phyloP scores from a whole-genome alignment of 306 rosid species.

The Cicer chorassanicum region DNA sequence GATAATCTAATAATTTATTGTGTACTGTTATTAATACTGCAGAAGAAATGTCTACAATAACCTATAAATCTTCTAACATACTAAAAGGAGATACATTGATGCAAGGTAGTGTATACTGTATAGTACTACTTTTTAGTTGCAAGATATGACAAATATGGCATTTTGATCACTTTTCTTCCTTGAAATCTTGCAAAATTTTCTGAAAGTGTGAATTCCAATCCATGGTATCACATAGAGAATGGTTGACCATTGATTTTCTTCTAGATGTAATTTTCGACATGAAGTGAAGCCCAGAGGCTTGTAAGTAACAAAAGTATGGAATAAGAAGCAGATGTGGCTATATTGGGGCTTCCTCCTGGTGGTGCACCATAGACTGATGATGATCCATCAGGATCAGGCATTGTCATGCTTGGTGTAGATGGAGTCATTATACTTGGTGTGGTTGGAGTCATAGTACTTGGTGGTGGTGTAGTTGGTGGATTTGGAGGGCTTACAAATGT shows the following conservation, averaged over 20 bases:
- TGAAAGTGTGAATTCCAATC: conserved; percentile 54
- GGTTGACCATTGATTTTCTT: conserved; percentile 40
- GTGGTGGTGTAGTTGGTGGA: conserved; percentile 42
- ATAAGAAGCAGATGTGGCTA: conserved; percentile 62
- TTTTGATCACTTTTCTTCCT: conserved; percentile 46
- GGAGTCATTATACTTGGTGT: conserved; percentile 55
- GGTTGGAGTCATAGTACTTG: conserved; percentile 38
- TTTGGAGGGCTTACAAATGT: conserved; percentile 48
- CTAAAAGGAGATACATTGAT: conserved; percentile 53
- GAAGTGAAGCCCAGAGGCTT: conserved; percentile 54
- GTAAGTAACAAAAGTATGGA: conserved; percentile 49
- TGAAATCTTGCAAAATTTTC: conserved; percentile 48
- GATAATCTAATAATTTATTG: conserved; percentile 58
- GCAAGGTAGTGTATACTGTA: conserved; percentile 43
- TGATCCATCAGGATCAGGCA: conserved; percentile 79
- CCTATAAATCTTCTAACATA: conserved; percentile 51
- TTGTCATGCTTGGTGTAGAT: conserved; percentile 52
- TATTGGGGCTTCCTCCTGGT: conserved; percentile 76
- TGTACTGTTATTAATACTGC: conserved; percentile 51
- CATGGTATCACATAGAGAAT: conserved; percentile 48
- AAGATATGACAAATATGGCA: conserved; percentile 50
- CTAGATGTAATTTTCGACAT: conserved; percentile 58
- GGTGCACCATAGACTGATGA: conserved; percentile 67
- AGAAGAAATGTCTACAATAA: conserved; percentile 61
- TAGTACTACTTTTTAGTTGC: conserved; percentile 43